Evolutionary conservation across 352 stramenopile species (phyloP), one percentile per base, ranked within the genome.

Genomic region (Pythium chondricola): DNA sequence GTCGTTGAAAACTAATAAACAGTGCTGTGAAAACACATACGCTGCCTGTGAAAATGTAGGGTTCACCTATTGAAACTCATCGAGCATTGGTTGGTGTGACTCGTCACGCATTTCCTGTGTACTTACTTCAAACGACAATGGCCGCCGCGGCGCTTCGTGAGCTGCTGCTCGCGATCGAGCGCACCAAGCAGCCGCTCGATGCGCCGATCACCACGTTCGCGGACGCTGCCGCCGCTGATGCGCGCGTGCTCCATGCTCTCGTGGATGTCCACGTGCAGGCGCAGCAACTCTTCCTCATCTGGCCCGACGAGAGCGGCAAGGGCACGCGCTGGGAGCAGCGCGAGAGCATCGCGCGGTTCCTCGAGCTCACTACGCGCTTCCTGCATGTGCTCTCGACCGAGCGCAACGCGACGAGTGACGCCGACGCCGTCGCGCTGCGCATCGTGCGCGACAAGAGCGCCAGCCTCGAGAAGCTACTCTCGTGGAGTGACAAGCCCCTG

Each of bases 401-500:
- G 33, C 43, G 51, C 30, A 14, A 29, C 14, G 41, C 39, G 27
- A 30, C 35, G 3, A 54, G 76, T 26, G 58, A 58, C 11, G 77
- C 77, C 17, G 74, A 94, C 54, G 59, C 61, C 0, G 58, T 90
- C n/a, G 78, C 78, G 31, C 59, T 88, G 31, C 64, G 69, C 29
- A 48, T 92, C 3, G 55, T 91, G 26, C 80, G 77, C 25, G 82
- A 89, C 31, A 90, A 88, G 63, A 66, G 58, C 38, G 51, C 63
- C 43, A 56, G 56, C 29, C 58, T 91, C 3, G 73, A 88, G 51
- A 94, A 88, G 53, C 47, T 83, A 42, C 51, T 94, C 30, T 76
- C 74, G 35, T 94, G 83, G 83, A 91, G 74, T 46, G 83, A 94
- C 68, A 92, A 92, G 62, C 83, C 83, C 13, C 43, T 77, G 14